Evolutionary conservation across 2,329 filamentous ascomycete genomes (phyloP).

Genomic region (Venturia carpophila): DNA sequence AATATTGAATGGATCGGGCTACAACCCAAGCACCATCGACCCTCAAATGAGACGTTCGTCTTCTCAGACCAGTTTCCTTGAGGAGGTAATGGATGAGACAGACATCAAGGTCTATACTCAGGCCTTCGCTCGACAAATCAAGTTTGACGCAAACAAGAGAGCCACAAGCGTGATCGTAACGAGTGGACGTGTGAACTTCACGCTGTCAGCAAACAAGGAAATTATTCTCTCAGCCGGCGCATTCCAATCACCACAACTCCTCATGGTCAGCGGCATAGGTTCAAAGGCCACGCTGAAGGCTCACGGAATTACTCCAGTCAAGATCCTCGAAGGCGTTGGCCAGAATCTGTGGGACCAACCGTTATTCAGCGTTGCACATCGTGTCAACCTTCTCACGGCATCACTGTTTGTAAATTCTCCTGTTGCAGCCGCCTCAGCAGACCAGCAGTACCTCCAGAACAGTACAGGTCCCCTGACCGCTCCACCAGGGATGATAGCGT

Average conservation of each 20-base stretch:
- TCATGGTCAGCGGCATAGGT: conserved; percentile 18
- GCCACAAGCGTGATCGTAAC: conserved; percentile 19
- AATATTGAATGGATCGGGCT: conserved; percentile 9
- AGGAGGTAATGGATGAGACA: conserved; percentile 21
- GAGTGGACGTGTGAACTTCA: conserved; percentile 12
- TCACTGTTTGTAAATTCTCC: not conserved
- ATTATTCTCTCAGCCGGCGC: conserved; percentile 19
- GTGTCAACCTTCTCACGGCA: not conserved
- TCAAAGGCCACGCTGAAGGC: conserved; percentile 7
- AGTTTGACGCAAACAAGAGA: conserved; percentile 27
- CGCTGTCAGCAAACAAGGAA: conserved; percentile 18
- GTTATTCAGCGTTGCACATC: conserved; percentile 1
- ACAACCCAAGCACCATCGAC: conserved; percentile 28
- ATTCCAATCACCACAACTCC: conserved; percentile 19
- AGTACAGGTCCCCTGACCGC: conserved; percentile 12
- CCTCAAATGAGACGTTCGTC: conserved; percentile 21
- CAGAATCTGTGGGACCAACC: conserved; percentile 17
- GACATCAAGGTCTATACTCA: conserved; percentile 27
- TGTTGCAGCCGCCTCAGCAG: conserved; percentile 5
- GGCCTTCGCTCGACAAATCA: conserved; percentile 29
- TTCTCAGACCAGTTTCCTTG: conserved; percentile 24
- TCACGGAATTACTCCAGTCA: conserved; percentile 12
- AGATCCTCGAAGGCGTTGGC: conserved; percentile 15
- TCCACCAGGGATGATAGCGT: conserved; percentile 20
- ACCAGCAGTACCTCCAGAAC: not conserved